phyloP scores from a whole-genome alignment of 1,284 basidiomycete species.

The Tylopilus microsporus region DNA sequence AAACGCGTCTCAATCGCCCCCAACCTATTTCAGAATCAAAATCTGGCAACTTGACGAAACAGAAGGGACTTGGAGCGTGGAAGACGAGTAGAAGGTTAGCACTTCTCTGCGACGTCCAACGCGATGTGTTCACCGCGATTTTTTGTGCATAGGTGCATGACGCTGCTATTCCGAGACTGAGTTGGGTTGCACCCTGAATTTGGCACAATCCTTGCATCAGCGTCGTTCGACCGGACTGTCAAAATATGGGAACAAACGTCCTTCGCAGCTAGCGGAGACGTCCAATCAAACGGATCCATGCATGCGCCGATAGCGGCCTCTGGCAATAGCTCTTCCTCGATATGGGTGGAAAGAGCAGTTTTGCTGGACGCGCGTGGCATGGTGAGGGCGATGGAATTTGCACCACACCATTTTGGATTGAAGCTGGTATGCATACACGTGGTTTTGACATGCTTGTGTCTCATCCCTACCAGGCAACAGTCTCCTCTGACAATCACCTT shows the following conservation, averaged over 20 bases:
- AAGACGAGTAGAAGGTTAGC: slow-evolving; percentile 84
- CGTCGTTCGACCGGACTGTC: slow-evolving; percentile 83
- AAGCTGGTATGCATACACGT: slow-evolving; percentile 60
- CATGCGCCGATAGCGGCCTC: slow-evolving; percentile 21
- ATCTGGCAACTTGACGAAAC: slow-evolving; percentile 71
- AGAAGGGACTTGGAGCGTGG: slow-evolving; percentile 66
- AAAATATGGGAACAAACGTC: slow-evolving; percentile 82
- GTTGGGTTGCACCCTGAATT: slow-evolving; percentile 90
- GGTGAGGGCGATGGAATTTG: slow-evolving; percentile 79
- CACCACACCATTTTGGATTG: slow-evolving; percentile 79
- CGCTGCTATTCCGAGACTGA: slow-evolving; percentile 75
- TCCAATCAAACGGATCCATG: slow-evolving; percentile 29
- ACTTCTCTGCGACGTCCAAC: not conserved
- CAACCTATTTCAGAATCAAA: slow-evolving; percentile 54
- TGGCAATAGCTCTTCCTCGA: slow-evolving; percentile 36
- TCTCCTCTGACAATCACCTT: slow-evolving; percentile 39
- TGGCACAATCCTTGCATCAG: slow-evolving; percentile 77
- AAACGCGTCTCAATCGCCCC: slow-evolving; percentile 5
- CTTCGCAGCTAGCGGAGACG: slow-evolving; percentile 38
- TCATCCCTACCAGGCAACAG: slow-evolving; percentile 54
- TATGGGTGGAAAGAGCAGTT: slow-evolving; percentile 74
- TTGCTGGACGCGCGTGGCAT: slow-evolving; percentile 81
- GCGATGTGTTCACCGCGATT: not conserved
- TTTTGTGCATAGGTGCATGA: slow-evolving; percentile 69
- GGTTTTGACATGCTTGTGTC: not conserved